Evolutionary conservation across 352 stramenopile species (phyloP).

Genomic region (Phytophthora rubi): DNA sequence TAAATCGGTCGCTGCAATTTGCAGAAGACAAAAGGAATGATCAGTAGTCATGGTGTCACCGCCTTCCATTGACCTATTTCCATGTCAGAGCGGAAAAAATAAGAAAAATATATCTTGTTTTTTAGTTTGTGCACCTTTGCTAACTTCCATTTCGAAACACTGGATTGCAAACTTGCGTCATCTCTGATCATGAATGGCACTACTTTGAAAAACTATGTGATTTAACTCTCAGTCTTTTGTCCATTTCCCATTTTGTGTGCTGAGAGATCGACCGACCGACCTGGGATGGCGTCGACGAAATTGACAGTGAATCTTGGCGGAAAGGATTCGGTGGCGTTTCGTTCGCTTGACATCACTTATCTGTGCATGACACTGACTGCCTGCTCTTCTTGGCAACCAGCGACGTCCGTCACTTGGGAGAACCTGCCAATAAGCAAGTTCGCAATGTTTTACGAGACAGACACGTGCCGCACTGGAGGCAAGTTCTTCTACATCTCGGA

Average conservation of each 20-base stretch:
- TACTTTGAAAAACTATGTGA: not conserved
- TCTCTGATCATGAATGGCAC: not conserved
- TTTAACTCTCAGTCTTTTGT: not conserved
- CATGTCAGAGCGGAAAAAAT: not conserved
- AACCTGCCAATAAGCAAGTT: conserved; percentile 2
- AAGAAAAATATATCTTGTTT: not conserved
- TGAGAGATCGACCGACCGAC: not conserved
- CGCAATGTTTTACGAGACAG: conserved; percentile 14
- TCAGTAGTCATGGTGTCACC: not conserved
- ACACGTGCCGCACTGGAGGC: conserved; percentile 2
- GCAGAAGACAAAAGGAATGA: not conserved
- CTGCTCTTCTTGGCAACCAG: conserved; percentile 4
- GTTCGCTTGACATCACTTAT: not conserved
- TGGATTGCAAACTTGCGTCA: not conserved
- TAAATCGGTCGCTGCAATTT: not conserved
- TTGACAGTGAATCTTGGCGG: not conserved
- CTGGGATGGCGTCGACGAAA: not conserved
- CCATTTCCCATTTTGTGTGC: not conserved
- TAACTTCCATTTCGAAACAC: not conserved
- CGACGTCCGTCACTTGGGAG: conserved; percentile 2
- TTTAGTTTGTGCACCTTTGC: not conserved
- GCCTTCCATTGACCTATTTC: not conserved
- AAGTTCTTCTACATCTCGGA: conserved; percentile 17
- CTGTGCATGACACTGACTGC: not conserved
- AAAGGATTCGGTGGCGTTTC: not conserved